Evolutionary conservation across 2,329 filamentous ascomycete species (phyloP).

Genomic region (Fusarium sp.): DNA sequence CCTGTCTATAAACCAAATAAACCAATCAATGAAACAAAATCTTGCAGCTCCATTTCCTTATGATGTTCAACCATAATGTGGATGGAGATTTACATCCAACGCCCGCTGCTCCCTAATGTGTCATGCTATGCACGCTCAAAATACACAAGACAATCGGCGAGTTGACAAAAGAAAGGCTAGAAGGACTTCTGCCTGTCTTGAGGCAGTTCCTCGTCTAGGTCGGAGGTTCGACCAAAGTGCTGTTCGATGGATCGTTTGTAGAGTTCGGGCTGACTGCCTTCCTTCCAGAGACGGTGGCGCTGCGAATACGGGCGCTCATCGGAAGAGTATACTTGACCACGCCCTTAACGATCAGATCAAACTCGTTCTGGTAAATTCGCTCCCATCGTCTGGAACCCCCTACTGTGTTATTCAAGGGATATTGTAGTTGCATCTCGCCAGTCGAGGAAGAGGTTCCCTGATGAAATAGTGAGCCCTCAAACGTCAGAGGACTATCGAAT

Average conservation of each 20-base stretch:
- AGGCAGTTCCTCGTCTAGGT: conserved; percentile 32
- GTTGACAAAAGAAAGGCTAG: conserved; percentile 45
- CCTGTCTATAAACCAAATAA: conserved; percentile 47
- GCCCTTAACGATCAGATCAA: conserved; percentile 91
- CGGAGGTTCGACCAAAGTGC: conserved; percentile 62
- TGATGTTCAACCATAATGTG: conserved; percentile 48
- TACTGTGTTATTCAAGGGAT: conserved; percentile 89
- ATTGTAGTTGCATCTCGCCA: conserved; percentile 82
- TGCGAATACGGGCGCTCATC: conserved; percentile 69
- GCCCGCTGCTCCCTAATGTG: conserved; percentile 50
- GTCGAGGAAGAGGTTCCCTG: conserved; percentile 77
- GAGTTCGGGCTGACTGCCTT: conserved; percentile 71
- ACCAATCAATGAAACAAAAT: conserved; percentile 38
- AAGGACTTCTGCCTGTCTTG: conserved; percentile 26
- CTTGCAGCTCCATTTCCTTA: conserved; percentile 43
- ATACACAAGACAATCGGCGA: conserved; percentile 45
- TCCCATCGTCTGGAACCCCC: conserved; percentile 91
- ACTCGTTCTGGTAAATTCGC: conserved; percentile 87
- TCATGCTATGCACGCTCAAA: conserved; percentile 53
- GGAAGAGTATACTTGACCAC: conserved; percentile 84
- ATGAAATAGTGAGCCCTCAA: conserved; percentile 90
- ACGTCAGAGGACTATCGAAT: conserved; percentile 88
- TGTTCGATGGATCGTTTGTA: conserved; percentile 75
- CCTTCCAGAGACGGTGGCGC: conserved; percentile 69
- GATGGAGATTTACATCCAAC: conserved; percentile 50